These are phyloP conservation scores for Fonsecaea multimorphosa DNA, from an alignment of 2,329 filamentous ascomycete genomes.

Conservation along the genomic window DNA sequence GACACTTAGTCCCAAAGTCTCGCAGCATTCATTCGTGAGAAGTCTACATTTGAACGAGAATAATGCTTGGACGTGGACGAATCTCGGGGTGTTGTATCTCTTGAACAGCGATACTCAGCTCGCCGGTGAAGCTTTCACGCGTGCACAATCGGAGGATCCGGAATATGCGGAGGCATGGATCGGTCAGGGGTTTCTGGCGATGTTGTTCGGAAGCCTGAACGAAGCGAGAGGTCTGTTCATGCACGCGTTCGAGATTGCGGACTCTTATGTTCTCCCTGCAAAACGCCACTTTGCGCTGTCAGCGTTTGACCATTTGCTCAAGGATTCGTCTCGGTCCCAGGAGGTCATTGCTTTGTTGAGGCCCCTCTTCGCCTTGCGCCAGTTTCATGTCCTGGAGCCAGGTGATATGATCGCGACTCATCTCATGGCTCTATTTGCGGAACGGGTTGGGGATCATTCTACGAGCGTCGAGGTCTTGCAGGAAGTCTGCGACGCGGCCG, in stretches of 20 bases:
- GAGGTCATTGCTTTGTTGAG: slow-evolving; percentile 69
- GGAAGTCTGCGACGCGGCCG: slow-evolving; percentile 70
- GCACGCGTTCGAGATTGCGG: slow-evolving; percentile 91
- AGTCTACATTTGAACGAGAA: slow-evolving; percentile 92
- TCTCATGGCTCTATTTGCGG: slow-evolving; percentile 78
- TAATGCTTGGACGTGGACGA: slow-evolving; percentile 85
- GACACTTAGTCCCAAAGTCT: slow-evolving; percentile 80
- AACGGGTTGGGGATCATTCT: slow-evolving; percentile 73
- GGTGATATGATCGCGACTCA: slow-evolving; percentile 76
- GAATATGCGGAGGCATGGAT: slow-evolving; percentile 94
- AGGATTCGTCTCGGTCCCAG: slow-evolving; percentile 55
- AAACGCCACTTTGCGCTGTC: slow-evolving; percentile 81
- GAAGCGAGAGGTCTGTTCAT: slow-evolving; percentile 87
- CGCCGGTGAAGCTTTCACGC: slow-evolving; percentile 88
- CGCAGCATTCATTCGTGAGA: slow-evolving; percentile 91
- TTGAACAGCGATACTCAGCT: slow-evolving; percentile 81
- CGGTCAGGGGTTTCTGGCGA: slow-evolving; percentile 84
- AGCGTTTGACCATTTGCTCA: slow-evolving; percentile 79
- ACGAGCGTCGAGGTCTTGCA: slow-evolving; percentile 70
- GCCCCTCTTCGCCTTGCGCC: slow-evolving; percentile 85
- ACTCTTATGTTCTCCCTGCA: slow-evolving; percentile 73
- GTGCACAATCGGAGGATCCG: slow-evolving; percentile 91
- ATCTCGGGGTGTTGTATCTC: slow-evolving; percentile 84
- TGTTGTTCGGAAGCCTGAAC: slow-evolving; percentile 72
- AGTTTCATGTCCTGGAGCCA: slow-evolving; percentile 74